Conservation (phyloP, 2,329 filamentous ascomycete genomes). For the Neospermospora avenae region DNA sequence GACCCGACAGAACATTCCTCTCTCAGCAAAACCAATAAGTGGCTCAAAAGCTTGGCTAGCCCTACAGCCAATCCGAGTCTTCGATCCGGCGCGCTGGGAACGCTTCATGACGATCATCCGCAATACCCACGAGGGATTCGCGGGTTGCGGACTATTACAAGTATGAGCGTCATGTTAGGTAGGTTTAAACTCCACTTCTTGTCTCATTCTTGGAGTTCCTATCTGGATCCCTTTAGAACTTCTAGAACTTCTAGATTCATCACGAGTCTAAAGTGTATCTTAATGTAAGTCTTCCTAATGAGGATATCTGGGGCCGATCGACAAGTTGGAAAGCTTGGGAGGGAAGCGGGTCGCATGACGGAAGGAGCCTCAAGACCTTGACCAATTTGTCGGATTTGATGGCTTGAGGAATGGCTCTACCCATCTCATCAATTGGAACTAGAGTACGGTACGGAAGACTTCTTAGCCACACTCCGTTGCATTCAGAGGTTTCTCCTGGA, state of each 20-base stretch:
- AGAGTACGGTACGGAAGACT: no score
- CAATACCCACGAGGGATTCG: background rate
- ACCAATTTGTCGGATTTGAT: background rate
- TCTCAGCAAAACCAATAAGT: background rate
- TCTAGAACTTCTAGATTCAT: background rate
- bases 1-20: background rate
- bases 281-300: no score
- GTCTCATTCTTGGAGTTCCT: background rate
- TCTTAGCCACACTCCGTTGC: no score
- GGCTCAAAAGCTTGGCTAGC: slow-evolving; percentile 2
- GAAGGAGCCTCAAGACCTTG: background rate
- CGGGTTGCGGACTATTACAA: background rate
- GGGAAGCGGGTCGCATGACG: background rate
- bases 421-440: no score
- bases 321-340: background rate
- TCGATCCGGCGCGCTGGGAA: background rate
- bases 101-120: background rate
- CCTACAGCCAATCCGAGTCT: background rate
- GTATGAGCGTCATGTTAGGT: background rate
- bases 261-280: background rate
- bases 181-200: background rate
- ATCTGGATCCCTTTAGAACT: background rate
- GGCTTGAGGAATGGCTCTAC: no score
- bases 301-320: background rate
- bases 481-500: background rate